These are phyloP conservation scores for Ophiorrhiza pumila DNA, from an alignment of 257 asterid genomes.

Conservation along the genomic window DNA sequence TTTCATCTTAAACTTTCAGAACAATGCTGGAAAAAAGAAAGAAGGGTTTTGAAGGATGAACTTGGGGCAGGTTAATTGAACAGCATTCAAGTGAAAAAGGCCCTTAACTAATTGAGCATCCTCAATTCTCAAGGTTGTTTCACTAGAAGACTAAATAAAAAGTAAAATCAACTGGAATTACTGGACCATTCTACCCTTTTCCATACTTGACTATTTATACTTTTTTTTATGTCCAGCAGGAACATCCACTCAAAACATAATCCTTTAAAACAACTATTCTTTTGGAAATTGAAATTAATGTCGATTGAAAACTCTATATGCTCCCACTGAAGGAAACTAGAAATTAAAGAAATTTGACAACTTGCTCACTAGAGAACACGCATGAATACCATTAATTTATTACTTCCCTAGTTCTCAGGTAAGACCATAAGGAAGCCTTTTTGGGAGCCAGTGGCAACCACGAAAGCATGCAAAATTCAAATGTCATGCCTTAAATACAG, in stretches of 20 bases:
- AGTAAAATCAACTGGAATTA: neutral
- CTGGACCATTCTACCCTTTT: neutral
- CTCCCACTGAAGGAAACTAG: neutral
- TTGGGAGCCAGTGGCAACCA: neutral
- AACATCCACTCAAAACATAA: neutral
- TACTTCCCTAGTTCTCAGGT: neutral
- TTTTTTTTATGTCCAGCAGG: neutral
- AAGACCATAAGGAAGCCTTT: neutral
- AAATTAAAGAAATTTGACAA: neutral
- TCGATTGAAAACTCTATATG: neutral
- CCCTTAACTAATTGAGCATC: neutral
- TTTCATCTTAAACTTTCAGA: neutral
- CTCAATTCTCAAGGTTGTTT: neutral
- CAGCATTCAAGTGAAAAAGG: neutral
- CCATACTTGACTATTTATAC: neutral
- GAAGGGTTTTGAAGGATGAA: neutral
- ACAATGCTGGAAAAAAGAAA: neutral
- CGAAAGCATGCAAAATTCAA: neutral
- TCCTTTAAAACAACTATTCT: neutral
- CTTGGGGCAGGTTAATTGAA: neutral
- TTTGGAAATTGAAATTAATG: neutral
- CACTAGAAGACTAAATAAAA: neutral
- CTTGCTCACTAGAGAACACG: neutral
- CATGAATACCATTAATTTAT: neutral
- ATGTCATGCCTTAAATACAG: neutral